A percentile compares a stretch with the other conserved stretches of the same genome.
These are phyloP conservation scores for Scleromitrula shiraiana DNA, from an alignment of 2,329 filamentous ascomycete species.

Conservation along the genomic window DNA sequence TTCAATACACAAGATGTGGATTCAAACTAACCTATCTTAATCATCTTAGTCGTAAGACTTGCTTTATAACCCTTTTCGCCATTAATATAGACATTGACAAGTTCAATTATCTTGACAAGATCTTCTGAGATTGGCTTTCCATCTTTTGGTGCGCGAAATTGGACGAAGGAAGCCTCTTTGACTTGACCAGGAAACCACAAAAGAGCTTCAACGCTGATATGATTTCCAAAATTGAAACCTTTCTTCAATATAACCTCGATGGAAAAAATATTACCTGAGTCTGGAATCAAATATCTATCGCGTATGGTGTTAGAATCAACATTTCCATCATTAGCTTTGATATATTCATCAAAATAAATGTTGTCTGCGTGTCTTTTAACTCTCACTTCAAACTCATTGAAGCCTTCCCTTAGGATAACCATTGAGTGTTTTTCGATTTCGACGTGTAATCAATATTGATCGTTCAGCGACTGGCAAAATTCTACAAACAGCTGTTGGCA, in stretches of 20 bases:
- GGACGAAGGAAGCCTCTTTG: background rate
- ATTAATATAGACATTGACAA: background rate
- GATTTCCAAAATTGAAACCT: background rate
- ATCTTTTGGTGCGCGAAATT: background rate
- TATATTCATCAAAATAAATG: constrained; percentile 7
- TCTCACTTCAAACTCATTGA: background rate
- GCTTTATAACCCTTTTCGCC: background rate
- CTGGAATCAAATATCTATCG: constrained; percentile 7
- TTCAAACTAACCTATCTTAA: background rate
- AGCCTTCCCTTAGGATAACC: background rate
- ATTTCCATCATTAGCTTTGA: constrained; percentile 2
- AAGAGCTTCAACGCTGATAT: background rate
- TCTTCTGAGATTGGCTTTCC: background rate
- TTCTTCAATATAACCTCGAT: constrained; percentile 6
- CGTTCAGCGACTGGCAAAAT: too few relatives aligned
- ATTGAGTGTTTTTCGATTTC: too few relatives aligned
- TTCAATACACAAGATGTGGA: too few relatives aligned
- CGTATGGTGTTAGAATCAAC: background rate
- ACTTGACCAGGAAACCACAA: background rate
- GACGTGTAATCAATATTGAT: too few relatives aligned
- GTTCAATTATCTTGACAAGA: background rate
- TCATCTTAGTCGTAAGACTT: background rate
- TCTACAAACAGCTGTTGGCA: too few relatives aligned
- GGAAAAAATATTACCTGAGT: background rate
- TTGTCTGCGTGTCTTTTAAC: background rate